phyloP scores from a whole-genome alignment of 2,329 filamentous ascomycete species.

The Penicillium sp. region DNA sequence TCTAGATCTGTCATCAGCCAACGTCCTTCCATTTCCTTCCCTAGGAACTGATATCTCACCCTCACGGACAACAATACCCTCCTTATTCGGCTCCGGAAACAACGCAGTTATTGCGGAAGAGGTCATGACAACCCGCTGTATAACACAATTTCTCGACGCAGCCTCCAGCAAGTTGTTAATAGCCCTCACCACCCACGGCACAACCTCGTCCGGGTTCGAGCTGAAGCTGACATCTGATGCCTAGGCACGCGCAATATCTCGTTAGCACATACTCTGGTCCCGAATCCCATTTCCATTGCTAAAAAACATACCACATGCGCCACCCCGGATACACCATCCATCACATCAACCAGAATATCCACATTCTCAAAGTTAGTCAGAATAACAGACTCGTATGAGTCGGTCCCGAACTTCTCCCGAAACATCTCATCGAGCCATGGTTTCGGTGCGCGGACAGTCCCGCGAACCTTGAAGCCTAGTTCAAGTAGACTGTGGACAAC shows the following conservation, averaged over 20 bases:
- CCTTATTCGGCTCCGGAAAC: neutral
- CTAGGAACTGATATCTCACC: conserved; percentile 5
- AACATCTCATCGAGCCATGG: conserved; percentile 32
- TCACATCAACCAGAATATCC: conserved; percentile 12
- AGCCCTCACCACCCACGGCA: conserved; percentile 6
- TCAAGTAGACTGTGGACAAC: conserved; percentile 40
- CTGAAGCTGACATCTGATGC: conserved; percentile 12
- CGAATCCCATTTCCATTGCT: too few species aligned
- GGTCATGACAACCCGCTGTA: conserved; percentile 18
- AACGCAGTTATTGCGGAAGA: conserved; percentile 18
- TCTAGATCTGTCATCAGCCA: conserved; percentile 4
- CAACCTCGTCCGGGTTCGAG: conserved; percentile 11
- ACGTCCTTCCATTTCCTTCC: neutral
- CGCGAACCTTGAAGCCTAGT: conserved; percentile 43
- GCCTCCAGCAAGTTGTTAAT: conserved; percentile 14
- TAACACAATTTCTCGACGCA: conserved; percentile 1
- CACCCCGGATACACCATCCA: conserved; percentile 20
- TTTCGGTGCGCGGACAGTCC: conserved; percentile 40
- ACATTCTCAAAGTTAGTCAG: conserved; percentile 5
- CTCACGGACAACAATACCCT: conserved; percentile 9
- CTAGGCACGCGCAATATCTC: neutral
- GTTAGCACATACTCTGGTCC: neutral
- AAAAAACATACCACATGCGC: conserved; percentile 8
- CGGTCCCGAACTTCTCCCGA: conserved; percentile 23
- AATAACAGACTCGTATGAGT: conserved; percentile 24